Base-by-base conservation (phyloP, 1,139 yeast genomes). In the Diutina neorugosa region DNA sequence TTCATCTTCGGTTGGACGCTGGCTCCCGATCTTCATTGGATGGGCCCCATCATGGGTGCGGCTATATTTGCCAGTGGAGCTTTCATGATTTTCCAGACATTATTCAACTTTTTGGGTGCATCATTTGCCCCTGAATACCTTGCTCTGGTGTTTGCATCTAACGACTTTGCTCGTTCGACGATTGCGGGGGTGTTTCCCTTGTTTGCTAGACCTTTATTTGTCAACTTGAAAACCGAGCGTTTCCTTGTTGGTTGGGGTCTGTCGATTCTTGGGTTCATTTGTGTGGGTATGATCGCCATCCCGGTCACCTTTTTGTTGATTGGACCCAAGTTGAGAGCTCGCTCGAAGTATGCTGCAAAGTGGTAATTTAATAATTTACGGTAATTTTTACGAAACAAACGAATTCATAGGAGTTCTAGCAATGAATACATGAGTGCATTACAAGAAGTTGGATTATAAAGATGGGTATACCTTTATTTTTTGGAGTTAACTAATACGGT, bases 181-280 rank as follows among this genome's bases (percentile, higher is more conserved):
- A 69, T 79, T 62, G 87, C 83, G 0, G 81, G 81, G 41, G 78
- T 77, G 3, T 82, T 82, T 70, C 87, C 88, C 49, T 66, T 82
- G 52, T 81, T 82, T 61, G 86, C 83, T 4, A 63, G 67, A 51
- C 71, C 75, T 1, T 69, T 82, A 72, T 82, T 73, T 59, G 57
- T 63, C 46, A 76, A 77, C 58, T 63, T 78, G 53, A 71, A 69
- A 2, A 71, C 73, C 9, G 59, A 68, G 1, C 72, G 69, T 51
- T 80, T 69, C 60, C 82, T 83, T 2, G 81, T 78, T 57, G 90
- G 86, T 0, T 84, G 90, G 89, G 91, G 88, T 3, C 69, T 80
- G 2, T 71, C 77, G 37, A 56, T 83, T 2, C 64, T 84, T 52
- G 50, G 50, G 5, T 25, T 25, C 18, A 46, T 46, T 18, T 27